Evolutionary conservation across 331 rosid genomes (phyloP), one percentile per base, ranked within the genome.

Genomic region (Pyracantha coccinea): DNA sequence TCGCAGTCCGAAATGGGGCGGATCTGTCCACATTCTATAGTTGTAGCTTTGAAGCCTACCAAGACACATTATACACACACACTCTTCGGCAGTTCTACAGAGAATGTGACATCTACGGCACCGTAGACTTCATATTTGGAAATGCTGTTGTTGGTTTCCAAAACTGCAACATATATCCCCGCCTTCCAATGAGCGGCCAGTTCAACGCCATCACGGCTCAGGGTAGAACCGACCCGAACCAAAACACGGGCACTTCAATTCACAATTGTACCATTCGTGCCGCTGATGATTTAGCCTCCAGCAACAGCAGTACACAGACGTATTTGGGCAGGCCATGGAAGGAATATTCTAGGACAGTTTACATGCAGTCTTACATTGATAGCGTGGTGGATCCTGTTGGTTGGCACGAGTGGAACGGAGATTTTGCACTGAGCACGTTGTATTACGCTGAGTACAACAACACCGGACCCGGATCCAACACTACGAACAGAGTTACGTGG

Each of bases 321-420:
- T 92, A 85, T 55, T 24, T 92, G 7, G 93, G 97, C 7, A 85
- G 97, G 75, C 97, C 97, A 0, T 92, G 97, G 97, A 92, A 92
- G 81, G 79, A 81, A 38, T 92, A 85, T 38, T 92, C 97, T 0
- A 75, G 93, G 71, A 92, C 97, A 7, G 85, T 92, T 62, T 88
- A 63, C 35, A 87, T 90, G 97, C 91, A 90, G 64, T 85, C 79
- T 4, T 79, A 4, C 25, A 82, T 92, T 75, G 93, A 83, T 27
- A 31, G 35, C 16, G 79, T 85, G 80, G 44, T 92, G 0, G 66
- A 81, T 10, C n/a, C 38, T 1, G 83, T 79, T 4, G 97, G 97
- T 8, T 88, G 96, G 97, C 84, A 79, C 1, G 86, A 77, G 17
- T 92, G 97, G 97, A 79, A 88, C 60, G 96, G 91, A 6, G 80